Conservation (phyloP, 2,329 filamentous ascomycete species). For the Stagonosporopsis rhizophila region DNA sequence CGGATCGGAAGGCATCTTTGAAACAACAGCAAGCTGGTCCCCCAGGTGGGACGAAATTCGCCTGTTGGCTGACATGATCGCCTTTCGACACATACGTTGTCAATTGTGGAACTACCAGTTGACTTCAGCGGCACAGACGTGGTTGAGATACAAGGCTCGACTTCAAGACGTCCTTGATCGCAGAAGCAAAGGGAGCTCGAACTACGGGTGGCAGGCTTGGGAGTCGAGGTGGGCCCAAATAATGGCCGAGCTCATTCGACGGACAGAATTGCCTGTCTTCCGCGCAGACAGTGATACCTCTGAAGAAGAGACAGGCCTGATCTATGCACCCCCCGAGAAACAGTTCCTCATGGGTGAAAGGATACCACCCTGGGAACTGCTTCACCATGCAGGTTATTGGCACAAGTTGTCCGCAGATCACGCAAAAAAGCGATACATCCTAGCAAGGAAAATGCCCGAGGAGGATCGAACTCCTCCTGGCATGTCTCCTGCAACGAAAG, state of each 20-base stretch:
- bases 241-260: slow-evolving; percentile 66
- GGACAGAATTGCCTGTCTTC: slow-evolving; percentile 59
- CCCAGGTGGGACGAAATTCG: slow-evolving; percentile 92
- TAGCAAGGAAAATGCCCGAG: slow-evolving; percentile 63
- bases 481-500: slow-evolving; percentile 62
- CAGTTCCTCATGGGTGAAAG: slow-evolving; percentile 56
- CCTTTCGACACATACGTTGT: slow-evolving; percentile 82
- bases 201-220: slow-evolving; percentile 95
- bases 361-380: slow-evolving; percentile 63
- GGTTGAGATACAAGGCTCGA: slow-evolving; percentile 77
- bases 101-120: slow-evolving; percentile 80
- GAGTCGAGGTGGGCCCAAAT: slow-evolving; percentile 74
- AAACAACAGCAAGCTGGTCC: slow-evolving; percentile 88
- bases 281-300: slow-evolving; percentile 22
- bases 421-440: slow-evolving; percentile 57
- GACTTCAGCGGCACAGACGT: slow-evolving; percentile 80
- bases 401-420: slow-evolving; percentile 61
- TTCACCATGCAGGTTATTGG: slow-evolving; percentile 71
- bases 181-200: slow-evolving; percentile 82
- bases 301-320: slow-evolving; percentile 40
- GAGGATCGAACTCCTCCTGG: slow-evolving; percentile 65
- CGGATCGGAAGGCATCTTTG: slow-evolving; percentile 78
- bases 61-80: slow-evolving; percentile 80
- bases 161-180: slow-evolving; percentile 81
- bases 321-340: slow-evolving; percentile 61